Evolutionary conservation across 192 early-diverging fungal species (phyloP), one percentile per base, ranked within the genome.

Genomic region (Helicostylum pulchrum): DNA sequence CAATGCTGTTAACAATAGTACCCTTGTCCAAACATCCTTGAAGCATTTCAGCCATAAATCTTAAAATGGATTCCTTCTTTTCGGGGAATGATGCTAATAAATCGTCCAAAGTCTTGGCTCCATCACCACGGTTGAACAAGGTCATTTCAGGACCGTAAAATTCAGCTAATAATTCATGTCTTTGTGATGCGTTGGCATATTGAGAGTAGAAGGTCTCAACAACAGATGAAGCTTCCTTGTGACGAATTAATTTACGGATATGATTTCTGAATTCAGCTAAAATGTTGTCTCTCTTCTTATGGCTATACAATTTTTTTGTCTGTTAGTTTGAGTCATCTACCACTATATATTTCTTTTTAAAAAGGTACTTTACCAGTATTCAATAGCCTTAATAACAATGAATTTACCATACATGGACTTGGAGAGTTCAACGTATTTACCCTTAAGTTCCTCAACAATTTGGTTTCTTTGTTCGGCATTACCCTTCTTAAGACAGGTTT

Each of bases 81-180:
- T 74, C 62, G 1, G 90, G 92, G 63, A 89, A 70, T 34, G 78
- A 77, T 21, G 74, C 69, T 55, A 93, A 53, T 47, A 93, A 64
- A 36, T 79, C 78, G 15, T 84, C 74, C 52, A 93, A 63, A 10
- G 76, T 70, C 71, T 84, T 66, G 53, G 71, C 32, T 46, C 53
- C 47, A 7, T 62, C 47, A 80, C 78, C 85, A 88, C 92, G 60
- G 53, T 52, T 54, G 73, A 94, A 96, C 21, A 97, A 65, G 3
- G 89, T 84, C 78, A 90, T 94, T 71, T 97, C 95, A 11, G 86
- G 89, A 49, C 95, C 95, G 74, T 95, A 97, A 69, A 98, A 93
- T 80, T 98, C 95, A 53, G 91, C 86, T 53, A 93, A 83, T 66
- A 98, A 75, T 15, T 76, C 71, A 49, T 78, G 78, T 44, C 89